These are phyloP conservation scores for Sistotremastrum niveocremeum DNA, from an alignment of 768 basidiomycete genomes.

Conservation along the genomic window DNA sequence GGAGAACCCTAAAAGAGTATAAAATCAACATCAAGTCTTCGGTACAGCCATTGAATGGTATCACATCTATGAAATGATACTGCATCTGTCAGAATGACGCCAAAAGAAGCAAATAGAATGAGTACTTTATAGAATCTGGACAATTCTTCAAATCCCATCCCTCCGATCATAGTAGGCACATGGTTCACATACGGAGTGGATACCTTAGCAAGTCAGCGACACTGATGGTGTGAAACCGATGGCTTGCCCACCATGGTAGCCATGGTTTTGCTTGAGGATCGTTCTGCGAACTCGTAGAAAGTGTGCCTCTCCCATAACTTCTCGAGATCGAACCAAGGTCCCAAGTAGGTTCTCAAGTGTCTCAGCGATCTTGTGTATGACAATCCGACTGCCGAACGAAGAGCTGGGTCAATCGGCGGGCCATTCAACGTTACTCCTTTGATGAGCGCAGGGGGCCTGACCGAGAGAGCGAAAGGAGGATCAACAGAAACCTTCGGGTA, in stretches of 20 bases:
- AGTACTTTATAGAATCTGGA: constrained; percentile 32
- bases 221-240: background rate
- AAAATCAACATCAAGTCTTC: constrained; percentile 1
- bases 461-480: constrained; percentile 26
- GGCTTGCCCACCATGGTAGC: constrained; percentile 22
- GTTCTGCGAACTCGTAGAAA: constrained; percentile 21
- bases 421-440: constrained; percentile 7
- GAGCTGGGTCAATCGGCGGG: constrained; percentile 17
- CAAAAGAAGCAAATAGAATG: background rate
- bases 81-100: constrained; percentile 4
- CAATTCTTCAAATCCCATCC: constrained; percentile 27
- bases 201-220: constrained; percentile 16
- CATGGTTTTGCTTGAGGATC: constrained; percentile 16
- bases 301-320: constrained; percentile 34
- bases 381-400: constrained; percentile 24
- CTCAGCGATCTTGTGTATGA: constrained; percentile 26
- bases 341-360: constrained; percentile 21
- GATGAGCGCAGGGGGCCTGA: constrained; percentile 18
- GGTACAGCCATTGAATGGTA: constrained; percentile 9
- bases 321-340: constrained; percentile 32
- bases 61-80: constrained; percentile 25
- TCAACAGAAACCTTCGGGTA: constrained; percentile 18
- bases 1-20: constrained; percentile 22
- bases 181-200: constrained; percentile 28
- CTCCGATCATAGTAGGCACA: constrained; percentile 33